Evolutionary conservation across 257 asterid species (phyloP), one percentile per base, ranked within the genome.

Genomic region (Nicotiana otophora): DNA sequence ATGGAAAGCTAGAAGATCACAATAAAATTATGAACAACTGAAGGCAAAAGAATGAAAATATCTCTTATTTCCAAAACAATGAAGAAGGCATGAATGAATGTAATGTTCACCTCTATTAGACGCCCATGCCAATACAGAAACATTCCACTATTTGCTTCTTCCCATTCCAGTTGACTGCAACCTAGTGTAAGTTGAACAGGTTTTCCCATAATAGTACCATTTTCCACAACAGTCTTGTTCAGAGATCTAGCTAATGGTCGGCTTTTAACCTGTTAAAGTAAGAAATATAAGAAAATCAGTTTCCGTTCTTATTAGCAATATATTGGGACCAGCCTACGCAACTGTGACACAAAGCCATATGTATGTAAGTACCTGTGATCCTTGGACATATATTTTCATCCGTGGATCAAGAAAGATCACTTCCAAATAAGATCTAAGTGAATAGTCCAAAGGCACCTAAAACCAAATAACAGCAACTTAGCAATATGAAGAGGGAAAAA

Each of bases 111-210:
- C 97, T 93, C 98, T 87, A 93, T 92, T 74, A 93, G 83, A 81
- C 97, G 98, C 70, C 97, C 98, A 84, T 91, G 97, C 98, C 98
- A 93, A 83, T 90, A 93, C 55, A 93, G 81, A 87, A 93, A 93
- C 72, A 93, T 87, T 81, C 98, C 98, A 85, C 97, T 91, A 78
- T 93, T 93, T 75, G 90, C 94, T 82, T 84, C 88, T 87, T 93
- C 98, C 97, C 94, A 89, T 75, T 92, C 98, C 82, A 89, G 42
- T 83, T 93, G 98, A 89, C 90, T 87, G 68, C 91, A 86, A 61
- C 97, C 97, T 82, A 92, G 91, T 46, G 82, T 90, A 78, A 93
- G 91, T 20, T 87, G 88, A 68, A 93, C 92, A 16, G 84, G 70
- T 80, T 89, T 93, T 58, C 87, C 90, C 92, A 89, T 84, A 30